phyloP scores from a whole-genome alignment of 2,329 filamentous ascomycete genomes.

The Camptophora hylomeconis region DNA sequence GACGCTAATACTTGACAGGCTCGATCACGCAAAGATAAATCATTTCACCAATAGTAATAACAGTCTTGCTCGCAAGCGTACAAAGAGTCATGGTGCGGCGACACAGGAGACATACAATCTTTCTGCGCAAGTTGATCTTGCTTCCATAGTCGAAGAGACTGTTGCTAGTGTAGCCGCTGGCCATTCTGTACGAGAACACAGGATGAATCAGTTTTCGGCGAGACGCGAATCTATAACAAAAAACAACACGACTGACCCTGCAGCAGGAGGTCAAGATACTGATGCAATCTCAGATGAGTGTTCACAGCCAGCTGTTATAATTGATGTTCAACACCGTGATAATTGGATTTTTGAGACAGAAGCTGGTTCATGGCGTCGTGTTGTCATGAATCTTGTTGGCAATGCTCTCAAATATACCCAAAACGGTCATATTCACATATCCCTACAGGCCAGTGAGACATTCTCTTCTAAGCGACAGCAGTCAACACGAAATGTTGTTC shows the following conservation, averaged over 20 bases:
- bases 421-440: constrained; percentile 37
- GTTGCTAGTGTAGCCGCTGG: constrained; percentile 24
- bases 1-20: no score
- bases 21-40: constrained; percentile 43
- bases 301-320: constrained; percentile 24
- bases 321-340: constrained; percentile 41
- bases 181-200: constrained; percentile 14
- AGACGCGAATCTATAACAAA: constrained; percentile 6
- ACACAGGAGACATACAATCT: constrained; percentile 15
- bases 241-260: constrained; percentile 2
- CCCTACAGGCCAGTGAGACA: constrained; percentile 23
- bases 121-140: constrained; percentile 22
- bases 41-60: constrained; percentile 20
- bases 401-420: constrained; percentile 52
- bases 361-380: constrained; percentile 39
- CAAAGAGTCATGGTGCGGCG: constrained; percentile 4
- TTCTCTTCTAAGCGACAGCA: constrained; percentile 21
- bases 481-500: constrained; percentile 20
- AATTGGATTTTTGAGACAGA: constrained; percentile 44
- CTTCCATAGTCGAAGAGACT: constrained; percentile 14
- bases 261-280: constrained; percentile 2
- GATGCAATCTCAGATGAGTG: constrained; percentile 4
- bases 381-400: constrained; percentile 51
- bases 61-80: background rate
- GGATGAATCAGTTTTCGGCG: constrained; percentile 5